Conservation (phyloP, 208 protist genomes). For the Crithidia bombi region DNA sequence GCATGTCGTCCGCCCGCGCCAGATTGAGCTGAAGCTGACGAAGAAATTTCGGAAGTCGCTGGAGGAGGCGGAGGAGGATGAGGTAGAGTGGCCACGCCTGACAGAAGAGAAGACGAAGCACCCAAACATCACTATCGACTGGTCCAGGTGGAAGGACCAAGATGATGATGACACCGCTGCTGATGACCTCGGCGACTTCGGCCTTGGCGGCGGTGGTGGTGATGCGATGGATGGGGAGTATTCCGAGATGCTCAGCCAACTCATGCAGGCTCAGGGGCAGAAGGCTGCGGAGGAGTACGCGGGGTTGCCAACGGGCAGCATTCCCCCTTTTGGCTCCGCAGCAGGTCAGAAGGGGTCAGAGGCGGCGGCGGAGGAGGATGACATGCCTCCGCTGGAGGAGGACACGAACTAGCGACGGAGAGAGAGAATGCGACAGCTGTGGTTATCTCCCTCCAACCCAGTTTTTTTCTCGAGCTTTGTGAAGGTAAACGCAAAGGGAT, state of each 20-base stretch:
- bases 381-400: slow-evolving; percentile 63
- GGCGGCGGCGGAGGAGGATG: slow-evolving; percentile 38
- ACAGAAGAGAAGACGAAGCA: slow-evolving; percentile 68
- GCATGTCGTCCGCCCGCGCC: slow-evolving; percentile 69
- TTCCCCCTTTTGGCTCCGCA: slow-evolving; percentile 39
- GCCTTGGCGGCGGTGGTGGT: slow-evolving; percentile 26
- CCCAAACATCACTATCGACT: slow-evolving; percentile 84
- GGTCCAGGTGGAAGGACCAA: slow-evolving; percentile 82
- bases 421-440: background rate
- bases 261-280: slow-evolving; percentile 47
- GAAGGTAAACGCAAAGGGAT: too few species aligned
- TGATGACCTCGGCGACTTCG: slow-evolving; percentile 41
- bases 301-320: slow-evolving; percentile 19
- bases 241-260: slow-evolving; percentile 48
- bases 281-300: slow-evolving; percentile 33
- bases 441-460: background rate
- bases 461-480: slow-evolving; percentile 1
- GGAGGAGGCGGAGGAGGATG: slow-evolving; percentile 49
- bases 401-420: slow-evolving; percentile 12
- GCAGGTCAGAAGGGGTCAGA: slow-evolving; percentile 18
- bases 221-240: slow-evolving; percentile 32
- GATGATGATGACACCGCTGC: slow-evolving; percentile 56
- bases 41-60: slow-evolving; percentile 44
- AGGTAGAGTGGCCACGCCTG: slow-evolving; percentile 78
- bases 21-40: slow-evolving; percentile 81